A percentile compares a stretch with the other conserved stretches of the same genome.
These are phyloP conservation scores for Mollisiaceae sp. DNA, from an alignment of 2,329 filamentous ascomycete genomes.

Conservation along the genomic window DNA sequence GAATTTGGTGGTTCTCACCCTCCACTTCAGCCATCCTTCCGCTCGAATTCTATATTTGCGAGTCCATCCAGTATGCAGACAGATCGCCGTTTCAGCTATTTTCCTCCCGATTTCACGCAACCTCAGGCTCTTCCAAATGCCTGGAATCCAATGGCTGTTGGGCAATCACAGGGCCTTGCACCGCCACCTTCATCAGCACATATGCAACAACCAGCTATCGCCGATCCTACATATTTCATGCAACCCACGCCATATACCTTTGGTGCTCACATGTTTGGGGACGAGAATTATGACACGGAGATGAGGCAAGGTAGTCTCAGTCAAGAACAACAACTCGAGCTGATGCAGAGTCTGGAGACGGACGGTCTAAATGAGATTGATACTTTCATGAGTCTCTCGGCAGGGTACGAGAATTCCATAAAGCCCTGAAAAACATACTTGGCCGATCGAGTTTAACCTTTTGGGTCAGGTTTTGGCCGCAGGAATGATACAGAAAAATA, in stretches of 20 bases:
- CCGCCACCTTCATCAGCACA: conserved; percentile 19
- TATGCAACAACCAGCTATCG: conserved; percentile 27
- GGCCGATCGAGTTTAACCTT: conserved; percentile 26
- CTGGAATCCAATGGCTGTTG: conserved; percentile 36
- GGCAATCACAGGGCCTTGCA: conserved; percentile 23
- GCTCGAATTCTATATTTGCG: conserved; percentile 70
- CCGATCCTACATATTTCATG: conserved; percentile 39
- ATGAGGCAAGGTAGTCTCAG: conserved; percentile 71
- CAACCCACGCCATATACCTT: conserved; percentile 39
- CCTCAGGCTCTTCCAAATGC: conserved; percentile 37
- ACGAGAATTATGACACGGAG: conserved; percentile 50
- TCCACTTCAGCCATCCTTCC: conserved; percentile 56
- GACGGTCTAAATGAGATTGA: conserved; percentile 68
- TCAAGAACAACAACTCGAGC: conserved; percentile 80
- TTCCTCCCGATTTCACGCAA: conserved; percentile 59
- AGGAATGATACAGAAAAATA: conserved; percentile 18
- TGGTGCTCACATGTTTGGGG: conserved; percentile 43
- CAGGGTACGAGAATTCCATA: conserved; percentile 37
- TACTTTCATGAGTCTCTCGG: conserved; percentile 54
- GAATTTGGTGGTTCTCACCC: conserved; percentile 32
- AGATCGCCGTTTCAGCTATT: conserved; percentile 66
- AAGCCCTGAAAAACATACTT: conserved; percentile 33
- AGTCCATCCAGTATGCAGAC: conserved; percentile 58
- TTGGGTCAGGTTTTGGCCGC: conserved; percentile 30
- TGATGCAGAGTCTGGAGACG: conserved; percentile 80